Evolutionary conservation across 345 rosid genomes (phyloP).

Genomic region (Microcos paniculata): DNA sequence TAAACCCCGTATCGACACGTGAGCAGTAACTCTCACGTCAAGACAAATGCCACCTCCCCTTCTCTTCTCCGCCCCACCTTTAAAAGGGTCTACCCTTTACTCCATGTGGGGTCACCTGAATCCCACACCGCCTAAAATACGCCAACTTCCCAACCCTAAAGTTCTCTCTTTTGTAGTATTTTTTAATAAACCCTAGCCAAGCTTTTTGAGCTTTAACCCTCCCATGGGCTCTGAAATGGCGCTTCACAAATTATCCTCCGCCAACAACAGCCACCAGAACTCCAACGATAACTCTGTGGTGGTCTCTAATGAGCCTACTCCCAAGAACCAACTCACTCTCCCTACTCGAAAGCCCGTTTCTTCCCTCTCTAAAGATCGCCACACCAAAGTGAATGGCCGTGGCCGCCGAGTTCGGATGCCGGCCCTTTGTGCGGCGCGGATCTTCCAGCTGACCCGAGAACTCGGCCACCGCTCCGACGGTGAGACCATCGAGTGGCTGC

Average conservation of each 20-base stretch:
- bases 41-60: constrained; percentile 1
- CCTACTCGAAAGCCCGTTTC: constrained; percentile 28
- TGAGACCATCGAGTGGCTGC: constrained; percentile 24
- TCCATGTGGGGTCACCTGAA: too few relatives aligned
- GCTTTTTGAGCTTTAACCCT: not conserved
- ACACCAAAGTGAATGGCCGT: constrained; percentile 68
- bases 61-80: not conserved
- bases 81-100: not conserved
- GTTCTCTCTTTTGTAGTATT: too few relatives aligned
- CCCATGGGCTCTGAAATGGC: constrained; percentile 12
- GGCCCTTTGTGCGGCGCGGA: constrained; percentile 64
- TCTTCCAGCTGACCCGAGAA: constrained; percentile 73
- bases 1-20: constrained; percentile 10
- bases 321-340: constrained; percentile 13
- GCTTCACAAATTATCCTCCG: not conserved
- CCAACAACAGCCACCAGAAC: constrained; percentile 3
- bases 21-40: not conserved
- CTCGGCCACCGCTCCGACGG: constrained; percentile 56
- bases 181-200: not conserved
- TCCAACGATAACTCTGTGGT: not conserved
- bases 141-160: not conserved
- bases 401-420: constrained; percentile 78
- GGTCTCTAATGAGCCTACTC: constrained; percentile 1
- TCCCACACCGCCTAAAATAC: not conserved
- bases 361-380: constrained; percentile 56